Conservation (phyloP, 352 stramenopile species). For the Paralagenidium karlingii region DNA sequence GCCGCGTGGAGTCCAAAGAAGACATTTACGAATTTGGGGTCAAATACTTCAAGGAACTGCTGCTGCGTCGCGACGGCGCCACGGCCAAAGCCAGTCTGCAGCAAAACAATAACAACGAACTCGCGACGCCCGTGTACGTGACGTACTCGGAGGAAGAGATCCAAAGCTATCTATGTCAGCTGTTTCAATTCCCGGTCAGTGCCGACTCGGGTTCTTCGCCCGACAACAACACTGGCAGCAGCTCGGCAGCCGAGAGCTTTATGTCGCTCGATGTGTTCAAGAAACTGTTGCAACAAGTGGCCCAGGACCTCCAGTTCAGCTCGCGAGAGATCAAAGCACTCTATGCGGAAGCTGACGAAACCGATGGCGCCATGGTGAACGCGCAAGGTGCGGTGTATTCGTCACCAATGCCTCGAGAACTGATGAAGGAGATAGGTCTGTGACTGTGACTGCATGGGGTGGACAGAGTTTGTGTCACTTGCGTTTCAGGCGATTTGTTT, state of each 20-base stretch:
- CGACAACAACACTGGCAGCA: too few relatives aligned
- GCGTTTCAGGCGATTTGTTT: constrained; percentile 29
- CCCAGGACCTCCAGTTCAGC: constrained; percentile 42
- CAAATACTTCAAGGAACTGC: constrained; percentile 58
- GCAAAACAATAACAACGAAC: too few relatives aligned
- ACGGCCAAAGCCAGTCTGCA: background rate
- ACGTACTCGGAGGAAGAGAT: background rate
- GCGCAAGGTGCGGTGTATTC: background rate
- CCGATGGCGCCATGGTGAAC: too few relatives aligned
- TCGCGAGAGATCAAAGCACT: constrained; percentile 34
- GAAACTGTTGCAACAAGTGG: constrained; percentile 25
- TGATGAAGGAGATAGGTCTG: background rate
- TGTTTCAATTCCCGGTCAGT: too few relatives aligned
- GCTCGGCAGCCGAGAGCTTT: too few relatives aligned
- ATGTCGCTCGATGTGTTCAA: too few relatives aligned
- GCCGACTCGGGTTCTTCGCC: too few relatives aligned
- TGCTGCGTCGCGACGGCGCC: constrained; percentile 5
- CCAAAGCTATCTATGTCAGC: too few relatives aligned
- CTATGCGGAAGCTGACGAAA: constrained; percentile 54
- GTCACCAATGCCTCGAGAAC: background rate
- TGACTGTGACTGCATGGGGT: constrained; percentile 1
- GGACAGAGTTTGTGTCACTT: constrained; percentile 38
- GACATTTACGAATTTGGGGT: constrained; percentile 63
- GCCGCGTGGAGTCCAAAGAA: constrained; percentile 66
- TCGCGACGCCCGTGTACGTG: background rate